A percentile compares a stretch with the other conserved stretches of the same genome.
Evolutionary conservation across 2,329 filamentous ascomycete species (phyloP).

Genomic region (Stachybotrys chlorohalonatus): DNA sequence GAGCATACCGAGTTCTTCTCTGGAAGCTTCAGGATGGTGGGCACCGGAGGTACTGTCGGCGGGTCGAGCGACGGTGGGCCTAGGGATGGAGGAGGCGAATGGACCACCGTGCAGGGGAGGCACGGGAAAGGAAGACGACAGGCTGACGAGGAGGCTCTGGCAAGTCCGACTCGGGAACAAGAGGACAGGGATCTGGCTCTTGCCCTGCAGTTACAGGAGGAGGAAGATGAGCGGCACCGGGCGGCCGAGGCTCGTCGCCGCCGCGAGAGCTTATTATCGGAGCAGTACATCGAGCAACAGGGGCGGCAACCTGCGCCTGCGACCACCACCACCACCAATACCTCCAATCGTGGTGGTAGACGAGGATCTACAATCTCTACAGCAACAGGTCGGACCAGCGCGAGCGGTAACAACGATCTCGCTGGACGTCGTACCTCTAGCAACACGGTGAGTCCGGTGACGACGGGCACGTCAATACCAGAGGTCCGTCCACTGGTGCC

Average conservation of each 20-base stretch:
- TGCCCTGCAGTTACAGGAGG: conserved; percentile 86
- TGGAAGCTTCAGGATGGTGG: conserved; percentile 79
- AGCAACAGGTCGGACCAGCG: neutral
- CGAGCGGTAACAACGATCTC: neutral
- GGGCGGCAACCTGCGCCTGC: conserved; percentile 25
- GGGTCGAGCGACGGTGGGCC: conserved; percentile 4
- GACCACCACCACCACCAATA: conserved; percentile 8
- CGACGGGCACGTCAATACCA: conserved; percentile 10
- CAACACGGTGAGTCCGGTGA: conserved; percentile 4
- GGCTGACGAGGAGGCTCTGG: conserved; percentile 11
- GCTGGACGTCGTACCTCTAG: conserved; percentile 15
- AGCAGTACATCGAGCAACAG: conserved; percentile 62
- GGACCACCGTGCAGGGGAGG: conserved; percentile 43
- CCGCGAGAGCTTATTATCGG: conserved; percentile 59
- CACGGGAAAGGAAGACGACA: conserved; percentile 17
- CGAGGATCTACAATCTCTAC: neutral
- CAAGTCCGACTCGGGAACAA: conserved; percentile 47
- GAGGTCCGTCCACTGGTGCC: conserved; percentile 35
- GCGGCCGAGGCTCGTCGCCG: conserved; percentile 53
- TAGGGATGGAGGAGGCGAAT: conserved; percentile 26
- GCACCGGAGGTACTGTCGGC: conserved; percentile 14
- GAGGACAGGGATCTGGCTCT: conserved; percentile 83
- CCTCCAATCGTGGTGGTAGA: conserved; percentile 8
- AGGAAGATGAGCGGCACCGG: conserved; percentile 76
- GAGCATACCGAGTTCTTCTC: conserved; percentile 76